Evolutionary conservation across 495 filamentous ascomycete genomes (phyloP).

Genomic region (Cercophora newfieldiana): DNA sequence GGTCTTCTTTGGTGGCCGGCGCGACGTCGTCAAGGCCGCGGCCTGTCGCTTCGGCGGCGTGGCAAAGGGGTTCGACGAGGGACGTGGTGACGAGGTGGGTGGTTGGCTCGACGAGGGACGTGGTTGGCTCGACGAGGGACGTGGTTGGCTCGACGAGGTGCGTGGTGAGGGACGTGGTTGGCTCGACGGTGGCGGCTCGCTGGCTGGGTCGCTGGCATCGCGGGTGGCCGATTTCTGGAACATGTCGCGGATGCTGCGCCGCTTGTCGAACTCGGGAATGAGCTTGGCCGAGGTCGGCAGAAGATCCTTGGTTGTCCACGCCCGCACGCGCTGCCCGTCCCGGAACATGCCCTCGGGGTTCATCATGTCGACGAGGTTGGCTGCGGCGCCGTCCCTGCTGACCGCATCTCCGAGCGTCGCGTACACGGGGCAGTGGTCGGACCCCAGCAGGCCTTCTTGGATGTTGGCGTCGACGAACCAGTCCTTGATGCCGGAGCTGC

Average conservation of each 20-base stretch:
- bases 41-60: constrained; percentile 39
- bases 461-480: constrained; percentile 92
- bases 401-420: constrained; percentile 23
- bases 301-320: constrained; percentile 64
- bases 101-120: neutral
- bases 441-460: constrained; percentile 92
- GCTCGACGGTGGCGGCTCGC: too few relatives aligned
- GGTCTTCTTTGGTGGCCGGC: constrained; percentile 43
- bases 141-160: too few relatives aligned
- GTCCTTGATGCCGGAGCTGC: constrained; percentile 72
- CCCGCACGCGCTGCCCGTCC: constrained; percentile 64
- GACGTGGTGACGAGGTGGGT: neutral
- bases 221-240: constrained; percentile 66
- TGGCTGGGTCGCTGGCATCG: too few relatives aligned
- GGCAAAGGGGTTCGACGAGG: constrained; percentile 10
- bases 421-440: constrained; percentile 93
- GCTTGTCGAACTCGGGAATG: constrained; percentile 83
- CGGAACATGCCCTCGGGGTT: constrained; percentile 77
- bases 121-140: too few relatives aligned
- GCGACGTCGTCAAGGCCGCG: constrained; percentile 20
- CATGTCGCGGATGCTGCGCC: constrained; percentile 90
- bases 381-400: constrained; percentile 41
- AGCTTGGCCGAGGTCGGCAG: constrained; percentile 77
- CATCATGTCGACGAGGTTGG: constrained; percentile 71
- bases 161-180: too few relatives aligned